These are phyloP conservation scores for Leccinum disarticulatum DNA, from an alignment of 768 basidiomycete species.

Conservation along the genomic window DNA sequence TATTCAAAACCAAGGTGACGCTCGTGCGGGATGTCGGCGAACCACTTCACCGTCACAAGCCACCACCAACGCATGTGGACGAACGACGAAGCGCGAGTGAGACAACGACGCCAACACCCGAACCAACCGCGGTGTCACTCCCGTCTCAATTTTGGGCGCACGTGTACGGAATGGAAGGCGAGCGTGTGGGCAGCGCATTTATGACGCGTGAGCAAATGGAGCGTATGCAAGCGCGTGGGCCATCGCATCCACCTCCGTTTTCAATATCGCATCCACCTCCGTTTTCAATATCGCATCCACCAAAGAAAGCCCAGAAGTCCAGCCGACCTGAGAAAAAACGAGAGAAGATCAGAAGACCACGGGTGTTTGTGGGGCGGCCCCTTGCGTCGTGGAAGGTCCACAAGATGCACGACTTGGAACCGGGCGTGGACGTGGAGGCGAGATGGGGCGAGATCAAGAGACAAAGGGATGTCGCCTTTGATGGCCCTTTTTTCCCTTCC, in stretches of 20 bases:
- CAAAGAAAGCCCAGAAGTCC: background rate
- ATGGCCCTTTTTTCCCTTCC: background rate
- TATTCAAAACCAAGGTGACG: slow-evolving; percentile 24
- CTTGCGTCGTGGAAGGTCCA: slow-evolving; percentile 25
- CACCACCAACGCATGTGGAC: background rate
- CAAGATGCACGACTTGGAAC: slow-evolving; percentile 23
- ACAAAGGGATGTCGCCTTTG: background rate
- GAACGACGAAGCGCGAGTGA: background rate
- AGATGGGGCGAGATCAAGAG: background rate
- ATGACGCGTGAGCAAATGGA: slow-evolving; percentile 14
- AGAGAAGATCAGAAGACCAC: slow-evolving; percentile 7
- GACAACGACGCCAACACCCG: slow-evolving; percentile 4
- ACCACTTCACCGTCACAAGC: background rate
- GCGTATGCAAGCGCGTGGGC: background rate
- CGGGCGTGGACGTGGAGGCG: slow-evolving; percentile 6
- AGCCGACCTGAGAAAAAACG: background rate
- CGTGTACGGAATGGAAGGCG: slow-evolving; percentile 32
- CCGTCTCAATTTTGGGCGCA: slow-evolving; percentile 34
- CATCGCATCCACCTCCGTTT: background rate
- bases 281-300: background rate
- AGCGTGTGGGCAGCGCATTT: slow-evolving; percentile 30
- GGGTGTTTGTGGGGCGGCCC: slow-evolving; percentile 28
- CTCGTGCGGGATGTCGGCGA: slow-evolving; percentile 21
- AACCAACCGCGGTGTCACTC: background rate
- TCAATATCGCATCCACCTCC: background rate